Evolutionary conservation across 495 filamentous ascomycete species (phyloP).

Genomic region (Chaetomium fimeti): DNA sequence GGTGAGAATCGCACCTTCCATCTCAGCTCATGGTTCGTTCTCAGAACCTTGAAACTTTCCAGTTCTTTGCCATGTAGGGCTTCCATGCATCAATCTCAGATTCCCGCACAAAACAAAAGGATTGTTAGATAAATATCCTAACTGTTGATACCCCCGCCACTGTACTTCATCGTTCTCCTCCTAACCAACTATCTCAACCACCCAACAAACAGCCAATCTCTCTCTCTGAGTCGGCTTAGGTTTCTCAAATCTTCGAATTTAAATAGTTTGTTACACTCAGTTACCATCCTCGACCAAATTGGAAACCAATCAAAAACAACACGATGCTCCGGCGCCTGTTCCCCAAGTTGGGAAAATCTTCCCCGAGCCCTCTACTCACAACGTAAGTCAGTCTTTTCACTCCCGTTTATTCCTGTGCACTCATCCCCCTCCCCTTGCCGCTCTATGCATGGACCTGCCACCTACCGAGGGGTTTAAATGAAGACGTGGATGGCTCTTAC

Average conservation of each 20-base stretch:
- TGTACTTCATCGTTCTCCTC: background rate
- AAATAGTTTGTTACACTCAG: background rate
- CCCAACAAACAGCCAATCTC: background rate
- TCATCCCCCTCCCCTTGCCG: background rate
- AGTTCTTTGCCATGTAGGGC: background rate
- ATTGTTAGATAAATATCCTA: background rate
- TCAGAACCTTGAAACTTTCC: background rate
- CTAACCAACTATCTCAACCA: background rate
- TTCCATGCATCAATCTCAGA: background rate
- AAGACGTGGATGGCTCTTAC: background rate
- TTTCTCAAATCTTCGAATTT: background rate
- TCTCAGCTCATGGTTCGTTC: background rate
- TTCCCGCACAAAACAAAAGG: background rate
- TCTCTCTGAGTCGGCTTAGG: background rate
- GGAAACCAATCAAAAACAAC: background rate
- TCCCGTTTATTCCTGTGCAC: background rate
- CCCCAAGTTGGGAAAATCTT: background rate
- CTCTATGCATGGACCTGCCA: background rate
- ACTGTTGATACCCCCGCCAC: background rate
- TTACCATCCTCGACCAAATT: background rate
- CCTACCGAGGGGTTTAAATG: background rate
- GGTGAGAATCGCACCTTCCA: background rate
- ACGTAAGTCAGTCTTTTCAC: background rate
- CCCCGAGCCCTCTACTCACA: background rate
- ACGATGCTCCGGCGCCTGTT: background rate